A percentile compares a stretch with the other conserved stretches of the same genome.
Evolutionary conservation across 176 grass and related monocot genomes (phyloP).

Genomic region (Rhipidocladum racemiflorum): DNA sequence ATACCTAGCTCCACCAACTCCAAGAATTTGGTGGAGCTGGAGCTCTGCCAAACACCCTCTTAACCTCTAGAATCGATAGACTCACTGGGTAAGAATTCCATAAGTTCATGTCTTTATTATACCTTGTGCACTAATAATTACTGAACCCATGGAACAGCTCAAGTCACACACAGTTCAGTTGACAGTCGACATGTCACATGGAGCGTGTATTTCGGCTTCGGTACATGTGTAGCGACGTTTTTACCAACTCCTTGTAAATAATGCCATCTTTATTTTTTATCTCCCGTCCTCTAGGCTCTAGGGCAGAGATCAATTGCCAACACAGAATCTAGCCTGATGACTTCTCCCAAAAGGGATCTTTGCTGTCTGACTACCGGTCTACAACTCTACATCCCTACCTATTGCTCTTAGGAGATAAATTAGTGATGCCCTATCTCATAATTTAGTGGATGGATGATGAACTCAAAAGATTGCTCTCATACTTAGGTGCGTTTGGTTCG

Average conservation of each 20-base stretch:
- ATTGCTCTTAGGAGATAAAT: neutral
- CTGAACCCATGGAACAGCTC: too few species aligned
- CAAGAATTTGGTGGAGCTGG: too few species aligned
- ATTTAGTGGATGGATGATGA: neutral
- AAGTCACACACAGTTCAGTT: too few species aligned
- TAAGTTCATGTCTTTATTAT: too few species aligned
- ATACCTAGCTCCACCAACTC: too few species aligned
- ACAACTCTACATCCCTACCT: neutral
- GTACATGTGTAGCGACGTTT: too few species aligned
- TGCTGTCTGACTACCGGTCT: neutral
- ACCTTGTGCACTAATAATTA: too few species aligned
- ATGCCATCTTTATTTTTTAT: neutral
- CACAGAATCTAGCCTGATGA: neutral
- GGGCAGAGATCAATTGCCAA: neutral
- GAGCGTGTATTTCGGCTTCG: too few species aligned
- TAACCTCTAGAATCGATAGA: too few species aligned
- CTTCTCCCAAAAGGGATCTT: neutral
- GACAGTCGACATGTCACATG: too few species aligned
- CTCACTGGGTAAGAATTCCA: too few species aligned
- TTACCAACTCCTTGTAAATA: neutral
- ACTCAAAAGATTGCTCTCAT: neutral
- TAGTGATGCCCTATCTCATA: neutral
- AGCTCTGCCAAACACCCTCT: too few species aligned
- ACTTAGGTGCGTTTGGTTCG: neutral
- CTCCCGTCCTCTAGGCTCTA: neutral